Evolutionary conservation across 2,329 filamentous ascomycete genomes (phyloP), one percentile per base, ranked within the genome.

Genomic region (Daldinia sp.): DNA sequence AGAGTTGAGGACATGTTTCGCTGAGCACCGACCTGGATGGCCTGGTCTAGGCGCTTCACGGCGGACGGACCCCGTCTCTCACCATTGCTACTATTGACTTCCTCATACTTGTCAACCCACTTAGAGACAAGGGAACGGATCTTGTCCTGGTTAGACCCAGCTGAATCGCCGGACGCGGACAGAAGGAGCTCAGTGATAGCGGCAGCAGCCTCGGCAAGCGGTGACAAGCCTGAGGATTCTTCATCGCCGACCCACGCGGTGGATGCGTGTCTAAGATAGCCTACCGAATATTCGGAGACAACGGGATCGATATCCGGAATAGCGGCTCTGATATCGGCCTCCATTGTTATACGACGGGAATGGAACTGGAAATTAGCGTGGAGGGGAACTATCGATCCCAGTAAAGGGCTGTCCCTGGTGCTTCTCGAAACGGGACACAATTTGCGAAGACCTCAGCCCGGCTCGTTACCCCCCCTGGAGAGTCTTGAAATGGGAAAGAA

Each of bases 1-100:
- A 99, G 80, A 2, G 95, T 99, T 4, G 95, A 96, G 29, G 95
- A 99, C 81, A 99, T 94, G 79, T 97, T 97, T 68, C 93, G 87
- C 80, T 97, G 93, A 23, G 94, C 89, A 76, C 93, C 92, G 73
- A 99, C 94, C 79, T 97, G 92, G 78, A 97, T 92, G 63, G 94
- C 92, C 78, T 98, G 94, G 73, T 98, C 95, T 17, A 99, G 87
- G 72, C 93, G 91, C 78, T 85, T 93, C 62, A 94, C 92, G 6
- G 87, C 86, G 17, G 92, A 90, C 8, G 91, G 91, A 70, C 90
- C 87, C 74, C 90, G 88, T 53, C 84, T 83, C 77, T 93, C 87
- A 49, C 87, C 84, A 63, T 88, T 91, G 80, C 91, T 89, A 58
- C 88, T 91, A 80, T 92, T 90, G 60, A 87, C 86, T 64, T 88